phyloP scores from a whole-genome alignment of 441 rosid species.

The Erodium texanum region DNA sequence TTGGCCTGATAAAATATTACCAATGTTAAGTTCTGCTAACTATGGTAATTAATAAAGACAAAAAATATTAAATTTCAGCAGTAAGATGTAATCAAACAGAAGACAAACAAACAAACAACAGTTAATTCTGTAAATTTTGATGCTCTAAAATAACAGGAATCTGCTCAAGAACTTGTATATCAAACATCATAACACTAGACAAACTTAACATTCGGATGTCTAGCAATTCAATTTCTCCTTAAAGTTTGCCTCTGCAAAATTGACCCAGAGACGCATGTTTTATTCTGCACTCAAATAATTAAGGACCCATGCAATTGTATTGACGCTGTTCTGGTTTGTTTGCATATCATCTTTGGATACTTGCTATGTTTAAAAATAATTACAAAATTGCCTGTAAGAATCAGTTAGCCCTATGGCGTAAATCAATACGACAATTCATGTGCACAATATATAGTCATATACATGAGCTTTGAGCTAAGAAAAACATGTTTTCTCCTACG shows the following conservation, averaged over 20 bases:
- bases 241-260: background rate
- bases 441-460: too few relatives aligned
- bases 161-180: background rate
- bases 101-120: background rate
- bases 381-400: too few relatives aligned
- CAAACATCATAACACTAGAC: background rate
- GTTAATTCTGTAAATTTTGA: background rate
- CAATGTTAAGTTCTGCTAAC: background rate
- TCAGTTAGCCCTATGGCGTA: too few relatives aligned
- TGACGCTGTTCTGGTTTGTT: background rate
- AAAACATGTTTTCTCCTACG: too few relatives aligned
- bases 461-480: too few relatives aligned
- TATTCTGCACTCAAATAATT: background rate
- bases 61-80: background rate
- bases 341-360: background rate
- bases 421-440: too few relatives aligned
- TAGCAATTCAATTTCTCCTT: too few relatives aligned
- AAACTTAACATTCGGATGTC: background rate
- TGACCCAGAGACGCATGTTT: background rate
- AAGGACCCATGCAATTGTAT: background rate
- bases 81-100: background rate
- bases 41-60: background rate
- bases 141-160: background rate
- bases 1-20: slow-evolving; percentile 6
- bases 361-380: background rate